phyloP scores from a whole-genome alignment of 2,329 filamentous ascomycete genomes.

The Colletotrichum paranaense region DNA sequence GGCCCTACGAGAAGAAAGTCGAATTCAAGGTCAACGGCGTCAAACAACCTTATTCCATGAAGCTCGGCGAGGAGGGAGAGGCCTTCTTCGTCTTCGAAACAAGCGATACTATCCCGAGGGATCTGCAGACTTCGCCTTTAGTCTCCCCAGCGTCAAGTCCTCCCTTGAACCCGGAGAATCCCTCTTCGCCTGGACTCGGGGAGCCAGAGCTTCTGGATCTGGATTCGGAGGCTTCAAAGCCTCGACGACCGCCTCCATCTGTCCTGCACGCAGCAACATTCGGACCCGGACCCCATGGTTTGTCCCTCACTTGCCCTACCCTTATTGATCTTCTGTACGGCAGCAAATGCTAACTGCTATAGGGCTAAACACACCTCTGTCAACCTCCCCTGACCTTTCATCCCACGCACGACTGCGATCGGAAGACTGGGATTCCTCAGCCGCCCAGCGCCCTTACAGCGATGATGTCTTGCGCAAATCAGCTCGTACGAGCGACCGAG shows the following conservation, averaged over 20 bases:
- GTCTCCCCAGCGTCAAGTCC: slow-evolving; percentile 92
- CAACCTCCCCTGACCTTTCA: slow-evolving; percentile 62
- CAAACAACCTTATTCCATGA: slow-evolving; percentile 97
- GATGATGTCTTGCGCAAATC: slow-evolving; percentile 64
- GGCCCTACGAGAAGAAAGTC: slow-evolving; percentile 98
- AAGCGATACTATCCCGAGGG: slow-evolving; percentile 88
- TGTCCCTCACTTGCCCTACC: neutral
- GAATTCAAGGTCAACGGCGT: slow-evolving; percentile 95
- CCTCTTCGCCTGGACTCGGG: slow-evolving; percentile 60
- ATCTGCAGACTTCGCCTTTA: slow-evolving; percentile 92
- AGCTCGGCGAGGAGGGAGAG: slow-evolving; percentile 95
- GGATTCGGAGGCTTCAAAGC: slow-evolving; percentile 57
- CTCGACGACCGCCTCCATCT: slow-evolving; percentile 57
- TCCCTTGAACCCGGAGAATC: slow-evolving; percentile 64
- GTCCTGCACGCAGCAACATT: slow-evolving; percentile 51
- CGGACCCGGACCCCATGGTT: slow-evolving; percentile 46
- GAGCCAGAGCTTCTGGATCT: slow-evolving; percentile 79
- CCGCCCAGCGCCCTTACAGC: slow-evolving; percentile 59
- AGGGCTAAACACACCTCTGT: slow-evolving; percentile 65
- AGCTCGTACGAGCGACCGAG: slow-evolving; percentile 52
- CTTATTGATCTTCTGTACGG: neutral
- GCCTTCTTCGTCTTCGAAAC: slow-evolving; percentile 99
- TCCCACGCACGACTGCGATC: slow-evolving; percentile 57
- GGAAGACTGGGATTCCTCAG: slow-evolving; percentile 60
- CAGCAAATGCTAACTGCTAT: slow-evolving; percentile 4